Evolutionary conservation across 1,139 yeast species (phyloP), one percentile per base, ranked within the genome.

Genomic region (Barnettozyma hawaiiensis): DNA sequence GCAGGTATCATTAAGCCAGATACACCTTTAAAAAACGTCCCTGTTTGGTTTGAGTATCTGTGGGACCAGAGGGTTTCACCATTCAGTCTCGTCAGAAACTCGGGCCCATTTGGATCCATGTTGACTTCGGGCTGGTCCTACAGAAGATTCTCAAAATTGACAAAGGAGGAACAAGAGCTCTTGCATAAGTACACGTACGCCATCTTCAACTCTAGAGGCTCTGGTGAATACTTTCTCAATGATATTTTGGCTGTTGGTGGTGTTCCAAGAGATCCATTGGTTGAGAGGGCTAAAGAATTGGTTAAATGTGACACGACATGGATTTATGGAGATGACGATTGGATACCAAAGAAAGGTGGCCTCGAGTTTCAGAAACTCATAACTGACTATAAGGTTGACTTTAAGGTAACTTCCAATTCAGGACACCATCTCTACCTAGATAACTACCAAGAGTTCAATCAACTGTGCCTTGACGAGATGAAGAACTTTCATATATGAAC

Each of bases 21-120:
- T 41, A 62, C 65, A n/a, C 63, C 64, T 20, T 64, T 67, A 11
- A 70, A 71, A 0, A 52, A 53, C 7, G 73, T 81, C 1, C 92
- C 92, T 0, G 59, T 64, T 39, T 83, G 86, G 74, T 84, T 82
- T 57, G 71, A 69, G 19, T 66, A 67, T 46, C 60, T 84, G 11
- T 84, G 92, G 94, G 85, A 83, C 53, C 67, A 61, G 46, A 82
- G 83, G 54, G 69, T 81, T 15, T 81, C 89, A 0, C 94, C 92
- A 2, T 84, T 84, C 58, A 60, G 78, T 0, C 55, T 83, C 15
- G 85, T 83, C 3, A 64, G 92, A 46, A 72, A 72, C 46, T 64
- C 85, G 0, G 82, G 85, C 0, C 76, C 81, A 0, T 62, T 80
- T 19, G 94, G 94, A 1, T 79, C 87, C 1, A 73, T 76, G 56